Evolutionary conservation across 768 basidiomycete species (phyloP).

Genomic region (Russula vinacea): DNA sequence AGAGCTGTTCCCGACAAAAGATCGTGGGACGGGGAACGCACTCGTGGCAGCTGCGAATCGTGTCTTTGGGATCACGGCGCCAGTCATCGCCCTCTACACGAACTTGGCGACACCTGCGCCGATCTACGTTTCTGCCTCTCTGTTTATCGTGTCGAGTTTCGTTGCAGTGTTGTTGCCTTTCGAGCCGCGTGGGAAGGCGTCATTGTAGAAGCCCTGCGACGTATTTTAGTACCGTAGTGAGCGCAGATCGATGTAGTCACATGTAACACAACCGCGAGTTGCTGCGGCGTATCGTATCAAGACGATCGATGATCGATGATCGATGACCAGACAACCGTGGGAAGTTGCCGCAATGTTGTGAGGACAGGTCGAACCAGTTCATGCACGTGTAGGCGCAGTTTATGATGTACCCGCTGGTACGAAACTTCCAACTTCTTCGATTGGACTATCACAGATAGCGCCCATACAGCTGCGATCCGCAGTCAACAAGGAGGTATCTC

Average conservation of each 20-base stretch:
- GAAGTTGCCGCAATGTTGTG: no score
- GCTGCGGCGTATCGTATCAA: neutral
- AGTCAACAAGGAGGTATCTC: neutral
- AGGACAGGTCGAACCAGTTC: no score
- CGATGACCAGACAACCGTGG: no score
- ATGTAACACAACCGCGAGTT: neutral
- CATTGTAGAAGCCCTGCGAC: slow-evolving; percentile 37
- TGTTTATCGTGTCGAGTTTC: slow-evolving; percentile 51
- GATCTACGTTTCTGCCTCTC: slow-evolving; percentile 51
- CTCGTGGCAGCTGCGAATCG: slow-evolving; percentile 52
- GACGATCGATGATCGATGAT: neutral
- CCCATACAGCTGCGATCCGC: neutral
- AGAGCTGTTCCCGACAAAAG: slow-evolving; percentile 53
- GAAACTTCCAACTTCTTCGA: neutral
- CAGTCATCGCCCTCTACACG: slow-evolving; percentile 50
- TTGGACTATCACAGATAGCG: neutral
- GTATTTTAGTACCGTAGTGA: neutral
- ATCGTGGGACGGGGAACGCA: slow-evolving; percentile 56
- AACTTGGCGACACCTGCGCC: slow-evolving; percentile 49
- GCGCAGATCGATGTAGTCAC: neutral
- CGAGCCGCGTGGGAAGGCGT: slow-evolving; percentile 55
- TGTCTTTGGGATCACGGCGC: slow-evolving; percentile 59
- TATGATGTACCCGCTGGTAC: neutral
- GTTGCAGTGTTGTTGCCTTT: slow-evolving; percentile 52
- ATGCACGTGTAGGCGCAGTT: neutral